These are phyloP conservation scores for Trichoderma polysporum DNA, from an alignment of 2,329 filamentous ascomycete genomes.

Conservation along the genomic window DNA sequence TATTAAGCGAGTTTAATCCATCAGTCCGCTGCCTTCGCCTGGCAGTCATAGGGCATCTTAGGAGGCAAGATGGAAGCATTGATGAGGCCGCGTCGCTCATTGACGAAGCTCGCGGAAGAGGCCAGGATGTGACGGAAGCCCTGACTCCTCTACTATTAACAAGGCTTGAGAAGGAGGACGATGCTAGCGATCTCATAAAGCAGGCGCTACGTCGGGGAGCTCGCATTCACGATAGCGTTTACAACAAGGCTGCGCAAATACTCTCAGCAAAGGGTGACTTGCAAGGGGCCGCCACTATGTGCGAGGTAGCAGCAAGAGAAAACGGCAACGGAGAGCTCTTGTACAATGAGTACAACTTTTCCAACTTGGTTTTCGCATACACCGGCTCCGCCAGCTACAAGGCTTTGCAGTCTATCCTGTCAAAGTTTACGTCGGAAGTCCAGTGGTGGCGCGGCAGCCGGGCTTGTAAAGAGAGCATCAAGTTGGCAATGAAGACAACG, in stretches of 20 bases:
- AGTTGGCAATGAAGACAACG: conserved; percentile 38
- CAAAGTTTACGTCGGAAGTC: conserved; percentile 32
- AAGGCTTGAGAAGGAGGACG: conserved; percentile 37
- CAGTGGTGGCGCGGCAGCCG: conserved; percentile 40
- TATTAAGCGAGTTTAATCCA: conserved; percentile 37
- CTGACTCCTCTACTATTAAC: conserved; percentile 41
- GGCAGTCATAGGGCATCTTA: conserved; percentile 46
- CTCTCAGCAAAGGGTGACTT: conserved; percentile 33
- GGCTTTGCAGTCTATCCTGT: conserved; percentile 34
- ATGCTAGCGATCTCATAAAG: conserved; percentile 29
- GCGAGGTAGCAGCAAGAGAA: conserved; percentile 37
- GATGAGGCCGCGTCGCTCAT: conserved; percentile 42
- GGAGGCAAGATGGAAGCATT: conserved; percentile 30
- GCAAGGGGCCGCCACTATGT: conserved; percentile 34
- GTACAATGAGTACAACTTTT: conserved; percentile 41
- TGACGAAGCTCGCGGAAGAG: conserved; percentile 38
- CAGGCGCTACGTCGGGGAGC: conserved; percentile 30
- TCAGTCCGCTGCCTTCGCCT: conserved; percentile 47
- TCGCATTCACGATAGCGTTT: conserved; percentile 37
- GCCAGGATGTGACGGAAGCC: conserved; percentile 43
- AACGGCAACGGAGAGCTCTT: conserved; percentile 39
- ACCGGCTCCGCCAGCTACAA: conserved; percentile 35
- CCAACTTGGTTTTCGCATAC: conserved; percentile 38
- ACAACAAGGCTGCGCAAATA: conserved; percentile 37
- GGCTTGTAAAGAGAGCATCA: conserved; percentile 40